These are phyloP conservation scores for Penicillium herquei DNA, from an alignment of 495 filamentous ascomycete species.

Conservation along the genomic window DNA sequence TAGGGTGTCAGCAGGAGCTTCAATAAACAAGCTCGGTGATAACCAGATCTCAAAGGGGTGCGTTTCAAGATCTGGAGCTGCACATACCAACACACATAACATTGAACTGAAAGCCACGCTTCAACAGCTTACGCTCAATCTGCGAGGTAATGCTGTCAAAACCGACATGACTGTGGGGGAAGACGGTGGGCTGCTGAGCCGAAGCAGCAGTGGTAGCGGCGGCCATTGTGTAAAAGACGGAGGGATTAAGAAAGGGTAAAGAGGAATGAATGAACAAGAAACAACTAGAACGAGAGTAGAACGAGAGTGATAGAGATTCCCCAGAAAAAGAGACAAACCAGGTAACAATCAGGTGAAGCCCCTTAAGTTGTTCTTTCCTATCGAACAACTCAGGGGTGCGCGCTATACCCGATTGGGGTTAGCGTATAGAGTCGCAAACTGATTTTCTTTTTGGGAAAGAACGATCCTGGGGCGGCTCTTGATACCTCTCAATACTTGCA, in stretches of 20 bases:
- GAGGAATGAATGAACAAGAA: conserved; percentile 2
- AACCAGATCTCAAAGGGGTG: too few species aligned
- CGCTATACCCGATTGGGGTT: conserved; percentile 33
- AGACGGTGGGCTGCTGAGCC: conserved; percentile 59
- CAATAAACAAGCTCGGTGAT: not conserved
- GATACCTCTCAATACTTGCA: not conserved
- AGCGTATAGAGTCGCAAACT: conserved; percentile 26
- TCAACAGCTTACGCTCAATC: conserved; percentile 98
- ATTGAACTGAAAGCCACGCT: conserved; percentile 99
- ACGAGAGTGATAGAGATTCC: not conserved
- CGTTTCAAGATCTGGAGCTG: not conserved
- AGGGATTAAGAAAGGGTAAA: not conserved
- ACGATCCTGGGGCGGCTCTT: not conserved
- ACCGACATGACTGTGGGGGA: conserved; percentile 95
- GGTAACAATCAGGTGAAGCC: conserved; percentile 15
- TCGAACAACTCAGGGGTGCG: conserved; percentile 38
- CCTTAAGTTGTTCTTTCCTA: conserved; percentile 42
- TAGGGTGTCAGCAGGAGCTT: conserved; percentile 12
- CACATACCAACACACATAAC: conserved; percentile 98
- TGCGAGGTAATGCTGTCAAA: conserved; percentile 98
- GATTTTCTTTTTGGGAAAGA: conserved; percentile 10
- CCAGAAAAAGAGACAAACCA: not conserved
- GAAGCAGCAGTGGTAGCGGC: conserved; percentile 49
- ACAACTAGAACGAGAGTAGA: not conserved
- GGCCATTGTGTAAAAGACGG: conserved; percentile 43